Base-by-base conservation (phyloP, 805 yeast species). In the Pichia membranifaciens region DNA sequence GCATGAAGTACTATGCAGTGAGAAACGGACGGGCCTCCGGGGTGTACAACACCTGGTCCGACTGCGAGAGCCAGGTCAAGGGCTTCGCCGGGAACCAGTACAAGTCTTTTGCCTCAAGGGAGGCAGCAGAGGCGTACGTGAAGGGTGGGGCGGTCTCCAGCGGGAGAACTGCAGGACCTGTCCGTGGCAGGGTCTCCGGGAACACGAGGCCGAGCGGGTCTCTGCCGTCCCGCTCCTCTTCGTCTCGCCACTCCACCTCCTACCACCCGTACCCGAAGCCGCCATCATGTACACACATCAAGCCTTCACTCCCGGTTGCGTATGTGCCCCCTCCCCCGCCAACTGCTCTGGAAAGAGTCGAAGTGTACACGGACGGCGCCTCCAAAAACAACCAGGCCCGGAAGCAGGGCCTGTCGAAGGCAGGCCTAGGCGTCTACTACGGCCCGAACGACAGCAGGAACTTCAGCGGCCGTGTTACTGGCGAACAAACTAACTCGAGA, bases 351-450 rank as follows among this genome's bases (percentile, higher is more conserved):
- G 34, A 33, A 20, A 37, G 38, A 8, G 47, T 45, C 8, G 20
- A 31, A 3, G 69, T 87, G 0, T 89, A 76, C 57, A 82, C 87
- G 18, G 97, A 89, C 63, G 97, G 96, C 0, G 85, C 95, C 0
- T 71, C 82, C 0, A 66, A 81, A 9, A 73, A 76, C 4, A 83
- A 84, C 55, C 89, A 88, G 0, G 66, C 58, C 18, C 40, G 43
- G 0, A 53, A 54, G 8, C 29, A 21, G 10, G 69, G 74, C 6
- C 7, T n/a, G 2, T 48, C 56, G 1, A 48, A 55, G 3, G 81
- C 83, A 0, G 96, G 97, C 0, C 80, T 76, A 57, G 97, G 96
- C 21, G 85, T 84, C 0, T 87, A 68, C 60, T 87, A 74, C 60
- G 90, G 88, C 0, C 66, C 54, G 0, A 57, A 62, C 32, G 84